Base-by-base conservation (phyloP, 2,329 filamentous ascomycete genomes). In the Xylariaceae sp. region DNA sequence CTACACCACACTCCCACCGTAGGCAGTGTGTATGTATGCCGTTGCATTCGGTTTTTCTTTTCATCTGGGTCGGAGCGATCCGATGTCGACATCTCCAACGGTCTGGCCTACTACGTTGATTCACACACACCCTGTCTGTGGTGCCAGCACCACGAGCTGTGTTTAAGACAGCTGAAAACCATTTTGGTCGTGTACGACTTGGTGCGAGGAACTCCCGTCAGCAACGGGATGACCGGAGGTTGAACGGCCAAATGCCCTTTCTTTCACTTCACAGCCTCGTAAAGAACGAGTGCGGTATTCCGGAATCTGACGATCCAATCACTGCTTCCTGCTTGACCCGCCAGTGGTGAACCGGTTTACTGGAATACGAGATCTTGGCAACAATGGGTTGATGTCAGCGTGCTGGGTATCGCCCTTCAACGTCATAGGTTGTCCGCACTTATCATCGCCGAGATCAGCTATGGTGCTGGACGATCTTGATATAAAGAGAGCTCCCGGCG, bases 281-380 rank as follows among this genome's bases (percentile, higher is more conserved):
- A 53, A 41, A 44, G 37, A 51, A 30, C 23, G 23, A 23, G 35
- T 30, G 44, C 39, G 30, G 15, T 30, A 52, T 17, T 44, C 35
- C 35, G 18, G 37, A 41, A 41, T 9, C 9, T 13, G 37, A 41
- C 37, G 41, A 45, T 15, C 41, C 23, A 47, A 55, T 37, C 34
- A 17, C 15, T 51, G 11, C 30, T 41, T 49, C 8, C 15, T 5
- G 41, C 41, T 49, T 37, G 45, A 49, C 34, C 45, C 44, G 45
- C 34, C n/a, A 17, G 45, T 37, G 41, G 23, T 37, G 39, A 47
- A 18, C 51, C 41, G 41, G 47, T 30, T 37, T 37, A 41, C 34
- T n/a, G 47, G 52, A 67, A 70, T 69, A 70, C 68, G 68, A 70
- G 67, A 62, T 69, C 64, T 68, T 67, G 67, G 68, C 67, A 44